Conservation (phyloP, 176 grass and related monocot genomes). For the Cenchrus purpureus region DNA sequence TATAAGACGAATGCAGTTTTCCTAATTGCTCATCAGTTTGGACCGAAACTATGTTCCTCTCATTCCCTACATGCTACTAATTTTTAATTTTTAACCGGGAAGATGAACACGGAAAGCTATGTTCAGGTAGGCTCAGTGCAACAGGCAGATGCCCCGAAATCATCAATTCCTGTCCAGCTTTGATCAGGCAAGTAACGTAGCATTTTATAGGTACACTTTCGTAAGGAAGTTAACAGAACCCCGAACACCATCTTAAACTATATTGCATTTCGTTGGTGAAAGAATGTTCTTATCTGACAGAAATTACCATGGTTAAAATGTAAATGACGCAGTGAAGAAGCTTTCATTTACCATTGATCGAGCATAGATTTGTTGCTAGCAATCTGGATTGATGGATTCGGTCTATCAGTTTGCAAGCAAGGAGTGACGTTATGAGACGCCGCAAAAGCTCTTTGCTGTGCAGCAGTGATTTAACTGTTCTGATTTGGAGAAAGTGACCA, state of each 20-base stretch:
- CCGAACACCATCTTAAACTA: neutral
- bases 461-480: slow-evolving; percentile 35
- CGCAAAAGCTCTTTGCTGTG: slow-evolving; percentile 22
- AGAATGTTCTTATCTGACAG: slow-evolving; percentile 26
- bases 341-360: neutral
- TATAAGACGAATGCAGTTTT: neutral
- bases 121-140: slow-evolving; percentile 39
- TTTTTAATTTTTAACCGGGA: slow-evolving; percentile 25
- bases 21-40: slow-evolving; percentile 25
- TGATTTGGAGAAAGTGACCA: slow-evolving; percentile 48
- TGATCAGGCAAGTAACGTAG: slow-evolving; percentile 34
- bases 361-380: neutral
- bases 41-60: slow-evolving; percentile 6
- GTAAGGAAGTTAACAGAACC: neutral
- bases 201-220: slow-evolving; percentile 31
- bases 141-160: slow-evolving; percentile 42
- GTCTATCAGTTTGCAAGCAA: slow-evolving; percentile 25
- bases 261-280: neutral
- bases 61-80: neutral
- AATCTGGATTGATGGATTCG: slow-evolving; percentile 27
- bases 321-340: neutral
- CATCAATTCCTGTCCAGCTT: slow-evolving; percentile 39
- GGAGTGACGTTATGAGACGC: slow-evolving; percentile 42
- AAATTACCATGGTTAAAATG: slow-evolving; percentile 18
- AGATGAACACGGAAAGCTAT: slow-evolving; percentile 35